Evolutionary conservation across 192 early-diverging fungal species (phyloP).

Genomic region (Coemansia sp.): DNA sequence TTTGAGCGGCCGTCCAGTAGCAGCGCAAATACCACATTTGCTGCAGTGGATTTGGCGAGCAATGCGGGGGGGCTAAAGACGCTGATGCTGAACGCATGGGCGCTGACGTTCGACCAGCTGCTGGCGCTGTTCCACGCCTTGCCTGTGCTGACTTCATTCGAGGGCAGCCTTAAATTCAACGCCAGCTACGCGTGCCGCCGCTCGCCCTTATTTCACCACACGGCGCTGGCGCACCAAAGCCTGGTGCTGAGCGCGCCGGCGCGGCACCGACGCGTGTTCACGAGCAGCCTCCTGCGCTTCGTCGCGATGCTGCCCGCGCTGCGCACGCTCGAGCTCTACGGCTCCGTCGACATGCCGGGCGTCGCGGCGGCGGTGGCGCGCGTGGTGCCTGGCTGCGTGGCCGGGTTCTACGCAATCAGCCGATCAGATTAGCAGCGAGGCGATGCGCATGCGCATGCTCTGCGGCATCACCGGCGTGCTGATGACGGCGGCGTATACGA

Average conservation of each 20-base stretch:
- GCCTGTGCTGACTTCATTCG: slow-evolving; percentile 17
- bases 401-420: slow-evolving; percentile 18
- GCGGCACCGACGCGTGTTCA: slow-evolving; percentile 22
- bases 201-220: no score
- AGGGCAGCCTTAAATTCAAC: slow-evolving; percentile 27
- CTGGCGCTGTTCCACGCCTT: slow-evolving; percentile 2
- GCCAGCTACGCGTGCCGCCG: slow-evolving; percentile 5
- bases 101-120: slow-evolving; percentile 42
- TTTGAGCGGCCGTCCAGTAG: slow-evolving; percentile 16
- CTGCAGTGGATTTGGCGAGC: no score
- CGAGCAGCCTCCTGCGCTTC: slow-evolving; percentile 19
- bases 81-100: slow-evolving; percentile 31
- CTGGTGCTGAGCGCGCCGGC: slow-evolving; percentile 13
- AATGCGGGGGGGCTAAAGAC: no score
- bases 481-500: slow-evolving; percentile 32
- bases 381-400: slow-evolving; percentile 12
- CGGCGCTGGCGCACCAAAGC: slow-evolving; percentile 20
- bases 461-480: slow-evolving; percentile 12
- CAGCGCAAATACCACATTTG: neutral
- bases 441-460: slow-evolving; percentile 42
- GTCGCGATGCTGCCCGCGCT: slow-evolving; percentile 15
- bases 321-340: slow-evolving; percentile 30
- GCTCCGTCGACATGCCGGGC: slow-evolving; percentile 16
- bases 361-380: slow-evolving; percentile 8
- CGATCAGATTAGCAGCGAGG: slow-evolving; percentile 20